A percentile compares a stretch with the other conserved stretches of the same genome.
phyloP scores from a whole-genome alignment of 345 rosid genomes.

The Noccaea bulbosa region DNA sequence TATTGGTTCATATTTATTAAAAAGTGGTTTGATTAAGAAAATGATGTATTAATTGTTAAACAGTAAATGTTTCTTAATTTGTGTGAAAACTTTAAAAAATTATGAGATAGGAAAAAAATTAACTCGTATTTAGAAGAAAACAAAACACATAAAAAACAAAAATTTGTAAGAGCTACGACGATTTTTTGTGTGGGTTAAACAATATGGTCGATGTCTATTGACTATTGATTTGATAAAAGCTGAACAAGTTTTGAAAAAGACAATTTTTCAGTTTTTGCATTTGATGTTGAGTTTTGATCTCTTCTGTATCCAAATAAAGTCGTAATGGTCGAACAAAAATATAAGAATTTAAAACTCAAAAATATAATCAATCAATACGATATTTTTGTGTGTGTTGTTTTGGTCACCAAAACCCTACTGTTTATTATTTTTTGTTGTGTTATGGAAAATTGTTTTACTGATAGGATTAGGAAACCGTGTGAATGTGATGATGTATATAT shows the following conservation, averaged over 20 bases:
- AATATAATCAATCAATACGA: neutral
- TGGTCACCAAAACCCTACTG: neutral
- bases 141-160: too few species aligned
- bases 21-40: too few species aligned
- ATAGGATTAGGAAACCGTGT: slow-evolving; percentile 33
- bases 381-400: neutral
- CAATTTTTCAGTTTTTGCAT: neutral
- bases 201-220: neutral
- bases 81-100: too few species aligned
- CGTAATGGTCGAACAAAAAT: neutral
- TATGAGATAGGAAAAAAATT: neutral
- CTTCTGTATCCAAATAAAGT: neutral
- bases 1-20: too few species aligned
- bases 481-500: neutral
- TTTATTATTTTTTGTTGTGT: neutral
- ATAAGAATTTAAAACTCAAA: too few species aligned
- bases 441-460: neutral
- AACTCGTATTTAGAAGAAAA: neutral
- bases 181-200: too few species aligned
- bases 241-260: too few species aligned
- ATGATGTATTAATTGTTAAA: too few species aligned
- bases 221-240: neutral
- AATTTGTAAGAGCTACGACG: neutral
- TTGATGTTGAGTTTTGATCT: neutral
- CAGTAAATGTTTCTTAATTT: too few species aligned